These are phyloP conservation scores for Mucor circinelloides DNA, from an alignment of 371 early-diverging fungal species.

Conservation along the genomic window DNA sequence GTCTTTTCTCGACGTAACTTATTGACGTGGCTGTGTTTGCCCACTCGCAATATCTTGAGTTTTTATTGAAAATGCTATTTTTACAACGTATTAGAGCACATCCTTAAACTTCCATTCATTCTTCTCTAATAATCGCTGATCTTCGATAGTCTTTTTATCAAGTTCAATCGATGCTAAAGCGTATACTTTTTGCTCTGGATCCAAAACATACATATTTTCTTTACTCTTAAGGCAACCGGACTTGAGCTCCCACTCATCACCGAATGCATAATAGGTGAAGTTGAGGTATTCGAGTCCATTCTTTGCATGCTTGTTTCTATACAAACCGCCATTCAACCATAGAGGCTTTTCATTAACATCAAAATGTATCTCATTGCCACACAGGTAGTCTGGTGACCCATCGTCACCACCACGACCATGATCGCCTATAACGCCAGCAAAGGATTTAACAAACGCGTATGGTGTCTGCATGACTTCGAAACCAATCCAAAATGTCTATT, in stretches of 20 bases:
- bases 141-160: constrained; percentile 13
- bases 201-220: constrained; percentile 16
- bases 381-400: constrained; percentile 42
- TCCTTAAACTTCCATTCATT: constrained; percentile 17
- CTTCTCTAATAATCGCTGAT: constrained; percentile 14
- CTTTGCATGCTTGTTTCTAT: constrained; percentile 42
- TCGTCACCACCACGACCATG: constrained; percentile 39
- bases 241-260: constrained; percentile 31
- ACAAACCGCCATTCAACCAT: constrained; percentile 55
- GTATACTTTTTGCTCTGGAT: constrained; percentile 3
- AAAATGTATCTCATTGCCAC: constrained; percentile 55
- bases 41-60: too few species aligned
- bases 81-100: too few species aligned
- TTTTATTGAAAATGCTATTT: too few species aligned
- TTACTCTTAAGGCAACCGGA: constrained; percentile 30
- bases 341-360: constrained; percentile 35
- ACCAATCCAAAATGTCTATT: constrained; percentile 62
- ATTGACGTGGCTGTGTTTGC: too few species aligned
- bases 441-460: constrained; percentile 54
- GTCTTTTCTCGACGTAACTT: too few species aligned
- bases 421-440: constrained; percentile 58
- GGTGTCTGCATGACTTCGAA: constrained; percentile 61
- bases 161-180: constrained; percentile 23
- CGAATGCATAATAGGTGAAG: constrained; percentile 31
- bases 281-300: constrained; percentile 26